Evolutionary conservation across 768 basidiomycete genomes (phyloP).

Genomic region (Asterophora lycoperdoides): DNA sequence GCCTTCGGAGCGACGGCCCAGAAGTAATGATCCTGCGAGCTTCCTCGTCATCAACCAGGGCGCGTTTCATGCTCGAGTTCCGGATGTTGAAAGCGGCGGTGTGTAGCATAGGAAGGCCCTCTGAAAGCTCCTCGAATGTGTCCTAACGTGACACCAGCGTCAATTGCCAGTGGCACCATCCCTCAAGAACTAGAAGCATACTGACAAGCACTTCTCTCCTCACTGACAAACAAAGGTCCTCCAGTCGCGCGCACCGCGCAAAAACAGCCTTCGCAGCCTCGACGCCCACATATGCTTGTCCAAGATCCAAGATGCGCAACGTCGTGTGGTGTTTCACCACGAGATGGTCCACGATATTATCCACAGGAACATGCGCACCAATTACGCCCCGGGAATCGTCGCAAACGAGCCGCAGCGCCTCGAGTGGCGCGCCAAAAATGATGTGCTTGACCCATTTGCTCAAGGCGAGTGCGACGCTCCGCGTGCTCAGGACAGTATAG

Average conservation of each 20-base stretch:
- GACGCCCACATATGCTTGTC: slow-evolving; percentile 14
- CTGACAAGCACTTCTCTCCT: slow-evolving; percentile 31
- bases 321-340: slow-evolving; percentile 24
- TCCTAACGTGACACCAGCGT: slow-evolving; percentile 14
- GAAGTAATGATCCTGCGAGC: slow-evolving; percentile 21
- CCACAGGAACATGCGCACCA: slow-evolving; percentile 22
- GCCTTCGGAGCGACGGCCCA: slow-evolving; percentile 25
- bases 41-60: slow-evolving; percentile 18
- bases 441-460: slow-evolving; percentile 35
- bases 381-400: slow-evolving; percentile 17
- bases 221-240: slow-evolving; percentile 30
- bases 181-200: slow-evolving; percentile 4
- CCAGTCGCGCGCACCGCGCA: slow-evolving; percentile 27
- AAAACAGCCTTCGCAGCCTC: slow-evolving; percentile 25
- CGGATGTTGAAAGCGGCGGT: slow-evolving; percentile 31
- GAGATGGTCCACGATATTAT: slow-evolving; percentile 33
- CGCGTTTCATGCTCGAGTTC: slow-evolving; percentile 23
- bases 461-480: slow-evolving; percentile 22
- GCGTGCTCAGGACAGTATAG: slow-evolving; percentile 17
- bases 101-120: slow-evolving; percentile 24
- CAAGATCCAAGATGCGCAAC: slow-evolving; percentile 24
- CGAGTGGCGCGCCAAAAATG: slow-evolving; percentile 27
- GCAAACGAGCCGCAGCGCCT: slow-evolving; percentile 24
- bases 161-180: background rate
- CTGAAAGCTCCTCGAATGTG: slow-evolving; percentile 21